Conservation (phyloP, 176 grass and related monocot genomes). For the Neostapfia colusana region DNA sequence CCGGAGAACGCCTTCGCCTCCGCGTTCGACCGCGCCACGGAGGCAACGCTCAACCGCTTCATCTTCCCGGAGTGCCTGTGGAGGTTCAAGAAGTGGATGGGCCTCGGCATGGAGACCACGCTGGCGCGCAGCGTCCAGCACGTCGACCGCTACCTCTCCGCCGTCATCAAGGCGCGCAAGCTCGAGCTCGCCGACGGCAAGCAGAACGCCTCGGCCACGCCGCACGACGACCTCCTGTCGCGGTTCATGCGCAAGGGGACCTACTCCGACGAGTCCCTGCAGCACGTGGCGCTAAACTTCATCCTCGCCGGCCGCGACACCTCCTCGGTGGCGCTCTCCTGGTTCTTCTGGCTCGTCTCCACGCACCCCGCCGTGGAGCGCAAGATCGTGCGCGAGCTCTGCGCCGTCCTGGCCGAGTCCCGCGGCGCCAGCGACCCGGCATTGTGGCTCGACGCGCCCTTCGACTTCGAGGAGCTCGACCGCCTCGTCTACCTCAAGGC, state of each 20-base stretch:
- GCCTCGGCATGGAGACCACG: slow-evolving; percentile 79
- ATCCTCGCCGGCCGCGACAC: slow-evolving; percentile 99
- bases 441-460: slow-evolving; percentile 58
- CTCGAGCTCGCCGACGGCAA: slow-evolving; percentile 55
- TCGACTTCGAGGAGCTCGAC: slow-evolving; percentile 85
- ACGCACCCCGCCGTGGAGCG: slow-evolving; percentile 59
- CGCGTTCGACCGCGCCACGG: slow-evolving; percentile 89
- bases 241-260: slow-evolving; percentile 93
- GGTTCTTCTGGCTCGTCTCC: slow-evolving; percentile 99
- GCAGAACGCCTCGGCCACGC: neutral
- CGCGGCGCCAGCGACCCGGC: slow-evolving; percentile 53
- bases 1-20: slow-evolving; percentile 84
- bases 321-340: slow-evolving; percentile 90
- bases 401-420: slow-evolving; percentile 58
- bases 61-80: slow-evolving; percentile 88
- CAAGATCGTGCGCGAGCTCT: slow-evolving; percentile 59
- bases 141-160: slow-evolving; percentile 80
- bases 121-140: slow-evolving; percentile 69
- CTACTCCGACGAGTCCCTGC: slow-evolving; percentile 83
- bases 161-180: slow-evolving; percentile 81
- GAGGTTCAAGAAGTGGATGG: slow-evolving; percentile 84
- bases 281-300: slow-evolving; percentile 98
- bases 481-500: slow-evolving; percentile 91
- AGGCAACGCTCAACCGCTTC: slow-evolving; percentile 87
- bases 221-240: slow-evolving; percentile 94